Evolutionary conservation across 768 basidiomycete species (phyloP), one percentile per base, ranked within the genome.

Genomic region (Boletus rubescentipes): DNA sequence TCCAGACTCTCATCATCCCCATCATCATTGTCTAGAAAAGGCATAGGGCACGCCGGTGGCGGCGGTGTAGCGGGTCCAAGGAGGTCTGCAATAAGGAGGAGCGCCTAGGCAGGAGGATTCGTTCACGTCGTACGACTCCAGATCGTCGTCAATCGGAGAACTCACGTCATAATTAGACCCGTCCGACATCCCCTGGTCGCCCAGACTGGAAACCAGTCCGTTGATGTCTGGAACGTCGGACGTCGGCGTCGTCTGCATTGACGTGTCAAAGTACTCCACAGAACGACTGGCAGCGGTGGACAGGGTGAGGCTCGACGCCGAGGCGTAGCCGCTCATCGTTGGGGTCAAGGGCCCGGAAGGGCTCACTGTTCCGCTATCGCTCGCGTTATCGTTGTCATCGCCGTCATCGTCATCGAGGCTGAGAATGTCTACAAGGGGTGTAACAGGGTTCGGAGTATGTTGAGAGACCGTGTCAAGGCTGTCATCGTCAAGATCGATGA

Each of bases 161-260:
- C 84, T 76, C 69, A 87, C 88, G 68, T 90, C 87, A 68, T 86
- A 87, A 62, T 85, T 75, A 15, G 75, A 63, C 16, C 83, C 82
- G 58, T 81, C 76, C 32, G 73, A 68, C 43, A 62, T 68, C 6
- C 61, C 65, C 34, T 75, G 73, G 9, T 78, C 76, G 20, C 79
- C 77, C n/a, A 88, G 64, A 20, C 77, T 75, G 23, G 85, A 78
- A 15, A 84, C 76, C 21, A 89, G 71, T 11, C 85, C 67, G 63
- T 85, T 85, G 46, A 91, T 73, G 62, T 89, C 87, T 16, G 86
- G 84, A 53, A 79, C 68, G 32, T 64, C 64, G 11, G 61, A 65
- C 55, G 53, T 61, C 26, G 64, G 67, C 6, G 74, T 71, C 30
- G 68, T 70, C 48, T 62, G 62, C 61, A 59, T 59, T 36, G 68